Evolutionary conservation across 768 basidiomycete species (phyloP), one percentile per base, ranked within the genome.

Genomic region (Cystobasidium ongulense): DNA sequence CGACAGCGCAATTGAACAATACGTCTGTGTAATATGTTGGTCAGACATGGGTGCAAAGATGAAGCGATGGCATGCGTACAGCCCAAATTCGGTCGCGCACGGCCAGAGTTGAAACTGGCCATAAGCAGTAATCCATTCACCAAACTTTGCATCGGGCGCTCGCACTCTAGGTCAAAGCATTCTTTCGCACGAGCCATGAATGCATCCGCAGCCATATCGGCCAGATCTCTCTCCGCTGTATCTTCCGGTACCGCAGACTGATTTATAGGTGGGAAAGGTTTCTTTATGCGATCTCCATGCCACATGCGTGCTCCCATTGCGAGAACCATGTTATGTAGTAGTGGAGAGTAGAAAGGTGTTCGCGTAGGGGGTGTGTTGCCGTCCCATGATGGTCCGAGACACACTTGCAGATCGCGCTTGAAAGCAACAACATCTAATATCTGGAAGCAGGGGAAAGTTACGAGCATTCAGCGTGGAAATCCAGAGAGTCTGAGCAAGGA

Each of bases 71-170:
- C 8, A 39, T 21, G 2, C 63, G 17, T 41, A 64, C 63, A 23
- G 25, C 63, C 63, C 15, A 64, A 23, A 43, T 64, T 64, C 17
- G 63, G 63, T 36, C 63, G 25, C 33, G 63, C 63, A 17, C 23
- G 25, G 35, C 63, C 63, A 27, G 63, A 64, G 23, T 64, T 38
- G 41, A 64, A 64, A 25, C 63, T 64, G 18, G 63, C 63, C 63
- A 64, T 64, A 8, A 64, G 63, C n/a, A 64, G 63, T 11, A 64
- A 35, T 38, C 63, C 63, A 38, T 64, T 64, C 3, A 64, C 63
- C 15, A 43, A 27, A 25, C 63, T 64, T 43, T 64, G 63, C 63
- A 64, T 64, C 5, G 63, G 63, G 3, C 63, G 63, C 25, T 64
- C 63, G 41, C 63, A 64, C 23, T 64, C 63, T 2, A 64, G n/a